phyloP scores from a whole-genome alignment of 345 rosid genomes.

The Rhodomyrtus tomentosa region DNA sequence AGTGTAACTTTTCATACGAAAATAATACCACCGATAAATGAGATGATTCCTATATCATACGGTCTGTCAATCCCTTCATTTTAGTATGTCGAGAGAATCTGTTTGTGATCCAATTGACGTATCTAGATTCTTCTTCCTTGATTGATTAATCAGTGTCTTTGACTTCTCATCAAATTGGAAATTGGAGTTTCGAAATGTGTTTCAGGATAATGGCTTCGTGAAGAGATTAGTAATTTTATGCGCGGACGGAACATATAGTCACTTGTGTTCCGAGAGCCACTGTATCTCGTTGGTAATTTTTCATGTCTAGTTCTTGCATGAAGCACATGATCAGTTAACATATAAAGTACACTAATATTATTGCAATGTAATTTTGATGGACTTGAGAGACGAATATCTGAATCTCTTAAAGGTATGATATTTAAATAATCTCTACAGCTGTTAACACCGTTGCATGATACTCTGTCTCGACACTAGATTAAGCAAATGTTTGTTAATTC shows the following conservation, averaged over 20 bases:
- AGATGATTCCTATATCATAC: neutral
- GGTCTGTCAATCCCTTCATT: rapidly evolving
- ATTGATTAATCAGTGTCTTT: neutral
- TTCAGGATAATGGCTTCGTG: neutral
- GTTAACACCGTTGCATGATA: neutral
- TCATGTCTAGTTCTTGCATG: neutral
- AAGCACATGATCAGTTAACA: neutral
- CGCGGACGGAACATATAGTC: neutral
- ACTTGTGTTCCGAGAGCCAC: rapidly evolving
- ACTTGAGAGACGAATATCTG: rapidly evolving
- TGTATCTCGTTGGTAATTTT: neutral
- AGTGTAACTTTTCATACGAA: neutral
- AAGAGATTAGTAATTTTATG: neutral
- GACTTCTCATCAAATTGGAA: neutral
- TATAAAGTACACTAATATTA: neutral
- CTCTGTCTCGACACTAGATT: neutral
- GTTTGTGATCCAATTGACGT: neutral
- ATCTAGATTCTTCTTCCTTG: neutral
- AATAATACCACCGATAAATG: too few species aligned
- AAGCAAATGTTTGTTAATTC: neutral
- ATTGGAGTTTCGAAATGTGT: neutral
- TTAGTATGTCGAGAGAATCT: neutral
- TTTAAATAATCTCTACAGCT: rapidly evolving
- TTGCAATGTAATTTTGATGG: neutral
- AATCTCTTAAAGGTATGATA: neutral